phyloP scores from a whole-genome alignment of 129 eudicot genomes.

The Apium graveolens region DNA sequence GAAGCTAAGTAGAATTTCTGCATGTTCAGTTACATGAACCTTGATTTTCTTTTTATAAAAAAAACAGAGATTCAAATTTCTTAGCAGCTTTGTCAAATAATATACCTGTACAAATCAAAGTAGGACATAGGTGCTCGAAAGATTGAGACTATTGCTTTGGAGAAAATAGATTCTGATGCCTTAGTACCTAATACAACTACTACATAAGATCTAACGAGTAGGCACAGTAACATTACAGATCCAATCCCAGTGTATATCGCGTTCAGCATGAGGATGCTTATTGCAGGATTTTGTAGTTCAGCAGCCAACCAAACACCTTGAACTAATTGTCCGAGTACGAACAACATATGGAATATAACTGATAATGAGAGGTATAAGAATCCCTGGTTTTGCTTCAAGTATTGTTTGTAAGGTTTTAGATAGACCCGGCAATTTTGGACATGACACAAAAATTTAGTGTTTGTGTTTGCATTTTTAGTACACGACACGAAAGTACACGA shows the following conservation, averaged over 20 bases:
- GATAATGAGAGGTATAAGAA: slow-evolving; percentile 36
- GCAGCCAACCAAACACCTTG: slow-evolving; percentile 57
- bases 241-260: slow-evolving; percentile 41
- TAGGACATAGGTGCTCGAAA: slow-evolving; percentile 79
- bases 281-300: slow-evolving; percentile 23
- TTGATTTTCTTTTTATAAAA: neutral
- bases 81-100: neutral
- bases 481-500: no score
- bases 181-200: slow-evolving; percentile 28
- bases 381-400: slow-evolving; percentile 50
- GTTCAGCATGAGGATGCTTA: slow-evolving; percentile 23
- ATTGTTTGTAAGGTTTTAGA: slow-evolving; percentile 53
- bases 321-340: slow-evolving; percentile 34
- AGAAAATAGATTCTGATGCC: slow-evolving; percentile 45
- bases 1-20: slow-evolving; percentile 61
- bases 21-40: neutral
- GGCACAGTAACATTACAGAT: slow-evolving; percentile 30
- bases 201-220: slow-evolving; percentile 39
- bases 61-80: neutral
- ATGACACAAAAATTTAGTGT: no score
- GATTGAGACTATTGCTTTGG: slow-evolving; percentile 39
- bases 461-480: no score
- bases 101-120: slow-evolving; percentile 70
- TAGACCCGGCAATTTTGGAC: no score
- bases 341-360: slow-evolving; percentile 24